These are phyloP conservation scores for Tetrapisispora taiwanensis DNA, from an alignment of 805 yeast species.

Conservation along the genomic window DNA sequence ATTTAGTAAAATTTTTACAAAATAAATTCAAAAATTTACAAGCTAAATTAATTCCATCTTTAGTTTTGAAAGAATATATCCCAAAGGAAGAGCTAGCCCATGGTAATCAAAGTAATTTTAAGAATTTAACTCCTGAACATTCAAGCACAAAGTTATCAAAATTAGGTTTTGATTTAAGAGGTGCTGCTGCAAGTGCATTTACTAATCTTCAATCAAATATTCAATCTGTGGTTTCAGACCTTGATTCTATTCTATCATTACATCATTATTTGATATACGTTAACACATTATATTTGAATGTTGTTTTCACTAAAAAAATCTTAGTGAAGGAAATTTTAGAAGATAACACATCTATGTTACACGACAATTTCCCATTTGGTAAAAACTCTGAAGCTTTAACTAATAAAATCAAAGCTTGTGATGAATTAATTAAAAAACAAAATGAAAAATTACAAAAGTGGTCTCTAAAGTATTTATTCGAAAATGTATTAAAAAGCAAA, in stretches of 20 bases:
- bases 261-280: slow-evolving; percentile 55
- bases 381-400: slow-evolving; percentile 25
- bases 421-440: slow-evolving; percentile 19
- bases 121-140: slow-evolving; percentile 3
- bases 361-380: slow-evolving; percentile 32
- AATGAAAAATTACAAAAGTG: slow-evolving; percentile 30
- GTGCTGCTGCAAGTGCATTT: slow-evolving; percentile 33
- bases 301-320: slow-evolving; percentile 46
- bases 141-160: slow-evolving; percentile 17
- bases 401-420: slow-evolving; percentile 18
- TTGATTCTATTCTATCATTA: slow-evolving; percentile 32
- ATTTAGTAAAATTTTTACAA: slow-evolving; percentile 23
- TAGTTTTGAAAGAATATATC: slow-evolving; percentile 16
- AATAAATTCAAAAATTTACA: slow-evolving; percentile 20
- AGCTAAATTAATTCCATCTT: slow-evolving; percentile 14
- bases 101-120: neutral
- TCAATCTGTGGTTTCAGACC: slow-evolving; percentile 26
- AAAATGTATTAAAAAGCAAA: slow-evolving; percentile 27
- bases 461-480: slow-evolving; percentile 36
- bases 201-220: slow-evolving; percentile 31
- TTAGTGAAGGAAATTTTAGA: slow-evolving; percentile 28
- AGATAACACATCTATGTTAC: slow-evolving; percentile 25
- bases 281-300: slow-evolving; percentile 61
- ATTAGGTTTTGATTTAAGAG: slow-evolving; percentile 26
- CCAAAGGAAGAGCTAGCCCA: slow-evolving; percentile 10